Base-by-base conservation (phyloP, 495 filamentous ascomycete species). In the Penicillium bialowiezense region DNA sequence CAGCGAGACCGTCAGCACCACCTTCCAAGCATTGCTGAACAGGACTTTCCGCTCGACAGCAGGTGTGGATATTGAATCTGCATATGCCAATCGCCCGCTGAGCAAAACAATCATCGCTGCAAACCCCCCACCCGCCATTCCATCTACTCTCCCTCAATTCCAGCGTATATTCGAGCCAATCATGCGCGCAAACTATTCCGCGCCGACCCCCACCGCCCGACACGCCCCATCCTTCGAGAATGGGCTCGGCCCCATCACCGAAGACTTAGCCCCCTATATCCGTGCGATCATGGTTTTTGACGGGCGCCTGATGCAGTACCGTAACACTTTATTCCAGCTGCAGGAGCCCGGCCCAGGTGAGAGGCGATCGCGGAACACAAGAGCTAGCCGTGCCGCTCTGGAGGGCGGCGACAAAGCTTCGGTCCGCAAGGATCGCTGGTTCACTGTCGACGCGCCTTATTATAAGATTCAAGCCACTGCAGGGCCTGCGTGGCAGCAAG, bases 251-350 rank as follows among this genome's bases (percentile, higher is more conserved):
- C 69, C 82, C 7, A 78, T 96, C 28, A 72, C 73, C 4, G 75
- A 86, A 36, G 93, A 98, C 50, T 67, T 96, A 6, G 90, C 88
- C 0, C 92, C 91, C 0, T 97, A 88, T 54, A 77, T 95, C 17
- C 85, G 93, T 15, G 71, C 76, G 8, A 96, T 97, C 54, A 83
- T 90, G 21, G 70, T 81, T 0, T 87, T 87, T 58, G 92, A 96
- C 51, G 68, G 82, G 3, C 75, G 73, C 9, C 75, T 91, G 0
- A 82, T 87, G 41, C 74, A 84, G 51, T 79, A 89, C 51, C 76
- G 91, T 1, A 54, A 81, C 12, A 77, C 75, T 13, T 59, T 89
- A 2, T 83, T 83, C 50, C 81, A 69, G 12, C 59, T 92, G 31
- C 67, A 73, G 21, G 51, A 54, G 32, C 26, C 77, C 74, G 3